Conservation (phyloP, 2,329 filamentous ascomycete species). For the Fusarium luffae region DNA sequence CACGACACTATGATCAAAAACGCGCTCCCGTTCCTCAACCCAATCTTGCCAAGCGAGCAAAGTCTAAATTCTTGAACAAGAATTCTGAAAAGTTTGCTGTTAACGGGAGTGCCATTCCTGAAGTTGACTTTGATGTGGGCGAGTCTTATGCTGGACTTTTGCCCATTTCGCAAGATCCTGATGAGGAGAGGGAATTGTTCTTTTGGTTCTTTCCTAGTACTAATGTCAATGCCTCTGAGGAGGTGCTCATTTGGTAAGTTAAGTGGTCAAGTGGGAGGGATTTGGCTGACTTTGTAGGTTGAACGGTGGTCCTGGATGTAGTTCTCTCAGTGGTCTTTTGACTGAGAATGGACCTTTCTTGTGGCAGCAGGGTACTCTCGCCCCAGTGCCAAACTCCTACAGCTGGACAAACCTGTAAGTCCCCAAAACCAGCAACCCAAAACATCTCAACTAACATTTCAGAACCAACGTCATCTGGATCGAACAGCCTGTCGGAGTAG, state of each 20-base stretch:
- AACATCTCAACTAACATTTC: accelerated
- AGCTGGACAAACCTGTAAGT: slow-evolving; percentile 73
- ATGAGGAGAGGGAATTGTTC: slow-evolving; percentile 66
- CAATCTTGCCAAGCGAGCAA: slow-evolving; percentile 14
- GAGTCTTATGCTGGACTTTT: slow-evolving; percentile 73
- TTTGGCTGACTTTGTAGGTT: slow-evolving; percentile 59
- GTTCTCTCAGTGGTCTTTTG: slow-evolving; percentile 58
- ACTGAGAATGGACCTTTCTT: slow-evolving; percentile 81
- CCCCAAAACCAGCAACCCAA: accelerated
- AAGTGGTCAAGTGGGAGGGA: background rate
- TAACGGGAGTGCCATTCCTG: slow-evolving; percentile 72
- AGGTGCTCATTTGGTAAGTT: slow-evolving; percentile 69
- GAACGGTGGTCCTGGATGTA: slow-evolving; percentile 44
- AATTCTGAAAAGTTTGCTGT: slow-evolving; percentile 63
- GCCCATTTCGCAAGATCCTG: slow-evolving; percentile 62
- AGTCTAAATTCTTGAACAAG: slow-evolving; percentile 41
- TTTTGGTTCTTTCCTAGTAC: slow-evolving; percentile 75
- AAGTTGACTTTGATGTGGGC: slow-evolving; percentile 75
- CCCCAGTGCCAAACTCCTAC: slow-evolving; percentile 73
- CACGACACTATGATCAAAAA: slow-evolving; percentile 20
- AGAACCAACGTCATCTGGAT: slow-evolving; percentile 80
- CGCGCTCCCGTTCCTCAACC: slow-evolving; percentile 8
- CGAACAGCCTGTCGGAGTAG: slow-evolving; percentile 75
- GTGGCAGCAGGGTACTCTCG: slow-evolving; percentile 76
- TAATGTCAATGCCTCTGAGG: slow-evolving; percentile 61